Evolutionary conservation across 2,329 filamentous ascomycete species (phyloP).

Genomic region (Beauveria sp.): DNA sequence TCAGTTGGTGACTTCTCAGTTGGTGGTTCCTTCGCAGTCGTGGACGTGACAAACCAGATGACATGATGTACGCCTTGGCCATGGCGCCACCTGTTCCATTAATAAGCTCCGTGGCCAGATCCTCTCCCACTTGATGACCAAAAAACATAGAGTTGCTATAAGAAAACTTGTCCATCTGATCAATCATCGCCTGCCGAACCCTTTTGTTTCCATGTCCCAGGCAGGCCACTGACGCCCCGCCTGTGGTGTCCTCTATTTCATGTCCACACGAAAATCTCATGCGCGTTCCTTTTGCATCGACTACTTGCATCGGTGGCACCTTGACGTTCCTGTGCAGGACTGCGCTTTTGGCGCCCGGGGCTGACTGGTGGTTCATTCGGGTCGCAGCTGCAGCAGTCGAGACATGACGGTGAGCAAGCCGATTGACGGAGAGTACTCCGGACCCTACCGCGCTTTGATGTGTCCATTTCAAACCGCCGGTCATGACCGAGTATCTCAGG

Average conservation of each 20-base stretch:
- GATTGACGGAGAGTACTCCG: neutral
- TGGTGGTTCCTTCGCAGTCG: neutral
- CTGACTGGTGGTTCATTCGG: neutral
- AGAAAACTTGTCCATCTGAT: slow-evolving; percentile 11
- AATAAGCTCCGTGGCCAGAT: slow-evolving; percentile 20
- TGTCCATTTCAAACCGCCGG: neutral
- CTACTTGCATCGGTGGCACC: slow-evolving; percentile 21
- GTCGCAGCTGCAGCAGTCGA: neutral
- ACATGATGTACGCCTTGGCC: slow-evolving; percentile 27
- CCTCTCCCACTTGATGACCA: slow-evolving; percentile 17
- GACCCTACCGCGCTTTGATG: neutral
- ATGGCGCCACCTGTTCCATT: slow-evolving; percentile 25
- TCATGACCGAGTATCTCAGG: neutral
- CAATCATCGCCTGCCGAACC: slow-evolving; percentile 32
- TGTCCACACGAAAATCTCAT: slow-evolving; percentile 1
- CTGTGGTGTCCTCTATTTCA: slow-evolving; percentile 5
- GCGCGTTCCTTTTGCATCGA: slow-evolving; percentile 32
- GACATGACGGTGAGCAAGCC: neutral
- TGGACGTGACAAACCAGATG: slow-evolving; percentile 22
- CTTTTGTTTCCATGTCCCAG: slow-evolving; percentile 3
- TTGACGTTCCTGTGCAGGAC: slow-evolving; percentile 8
- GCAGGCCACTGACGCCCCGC: slow-evolving; percentile 7
- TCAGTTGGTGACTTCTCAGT: neutral
- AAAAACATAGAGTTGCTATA: slow-evolving; percentile 15
- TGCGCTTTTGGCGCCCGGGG: neutral